Evolutionary conservation across 2,329 filamentous ascomycete species (phyloP), one percentile per base, ranked within the genome.

Genomic region (Ploettnerulaceae sp.): DNA sequence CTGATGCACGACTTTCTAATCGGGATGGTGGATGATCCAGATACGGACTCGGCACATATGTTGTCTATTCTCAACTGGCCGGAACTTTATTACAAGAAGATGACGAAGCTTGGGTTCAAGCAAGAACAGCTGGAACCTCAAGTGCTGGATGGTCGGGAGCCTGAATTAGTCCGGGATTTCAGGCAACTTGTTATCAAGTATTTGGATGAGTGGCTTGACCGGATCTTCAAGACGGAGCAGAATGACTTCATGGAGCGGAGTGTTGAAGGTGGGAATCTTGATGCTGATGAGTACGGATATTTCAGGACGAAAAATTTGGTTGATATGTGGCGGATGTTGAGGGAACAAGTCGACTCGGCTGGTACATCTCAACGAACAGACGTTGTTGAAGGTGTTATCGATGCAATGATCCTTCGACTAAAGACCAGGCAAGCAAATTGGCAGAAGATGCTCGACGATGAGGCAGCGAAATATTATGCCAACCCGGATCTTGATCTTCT

Each of bases 311-410:
- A 87, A 69, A 95, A 90, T 51, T 73, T 95, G 44, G 85, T 90
- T 46, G 90, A 95, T 61, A 85, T 97, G 74, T 98, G 94, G 90
- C 86, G 90, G 50, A 97, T 98, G 89, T 74, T 98, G 53, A 82
- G 87, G 56, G 91, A 98, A 67, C 93, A 98, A 67, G 78, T 95
- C 25, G 80, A 86, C 53, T 88, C 89, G 0, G 90, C 90, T 4
- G 83, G 82, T 31, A 86, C 87, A 60, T 95, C 89, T 34, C 79
- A 90, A 61, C 86, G 93, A 41, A 78, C 82, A 45, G 93, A 97
- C 63, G 89, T 98, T 0, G 84, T 91, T 7, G 91, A 97, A 69
- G 93, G 93, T 53, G 90, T 97, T 28, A 83, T 97, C 40, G 93
- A 97, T 65, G 85, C 90, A 64, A 97, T 97, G 88, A 91, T 96